phyloP scores from a whole-genome alignment of 768 basidiomycete genomes.

The Lentinula boryana region DNA sequence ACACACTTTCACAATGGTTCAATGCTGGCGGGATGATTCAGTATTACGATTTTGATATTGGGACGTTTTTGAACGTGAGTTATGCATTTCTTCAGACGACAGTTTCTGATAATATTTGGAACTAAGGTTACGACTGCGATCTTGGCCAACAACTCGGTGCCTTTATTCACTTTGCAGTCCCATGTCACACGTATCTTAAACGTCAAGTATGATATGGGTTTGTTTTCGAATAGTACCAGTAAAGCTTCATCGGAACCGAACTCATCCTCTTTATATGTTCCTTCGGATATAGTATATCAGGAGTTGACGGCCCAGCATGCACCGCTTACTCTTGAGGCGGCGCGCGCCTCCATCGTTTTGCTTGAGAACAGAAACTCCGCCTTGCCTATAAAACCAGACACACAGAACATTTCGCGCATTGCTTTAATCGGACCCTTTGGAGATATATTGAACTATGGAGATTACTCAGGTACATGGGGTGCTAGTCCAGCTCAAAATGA shows the following conservation, averaged over 20 bases:
- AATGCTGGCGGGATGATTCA: conserved; percentile 20
- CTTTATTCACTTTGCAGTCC: conserved; percentile 12
- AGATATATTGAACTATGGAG: conserved; percentile 19
- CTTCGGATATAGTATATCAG: conserved; percentile 11
- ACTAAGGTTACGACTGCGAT: conserved; percentile 12
- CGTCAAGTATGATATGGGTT: conserved; percentile 19
- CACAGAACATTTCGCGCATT: conserved; percentile 11
- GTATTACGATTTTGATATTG: conserved; percentile 17
- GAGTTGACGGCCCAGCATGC: conserved; percentile 12
- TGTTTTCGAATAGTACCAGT: conserved; percentile 1
- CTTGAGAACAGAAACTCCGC: conserved; percentile 18
- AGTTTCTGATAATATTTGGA: background rate
- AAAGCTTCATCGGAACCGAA: background rate
- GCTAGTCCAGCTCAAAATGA: conserved; percentile 13
- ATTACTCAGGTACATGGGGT: conserved; percentile 20
- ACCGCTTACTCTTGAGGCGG: conserved; percentile 19
- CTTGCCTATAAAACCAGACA: conserved; percentile 12
- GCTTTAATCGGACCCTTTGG: conserved; percentile 19
- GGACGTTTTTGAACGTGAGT: conserved; percentile 15
- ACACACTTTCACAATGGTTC: conserved; percentile 20
- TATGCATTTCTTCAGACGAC: background rate
- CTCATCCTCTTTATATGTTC: conserved; percentile 13
- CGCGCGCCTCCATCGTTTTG: conserved; percentile 17
- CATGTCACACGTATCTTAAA: conserved; percentile 14
- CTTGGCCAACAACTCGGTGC: conserved; percentile 13